phyloP scores from a whole-genome alignment of 1,139 yeast species.

The Hyphopichia khmerensis region DNA sequence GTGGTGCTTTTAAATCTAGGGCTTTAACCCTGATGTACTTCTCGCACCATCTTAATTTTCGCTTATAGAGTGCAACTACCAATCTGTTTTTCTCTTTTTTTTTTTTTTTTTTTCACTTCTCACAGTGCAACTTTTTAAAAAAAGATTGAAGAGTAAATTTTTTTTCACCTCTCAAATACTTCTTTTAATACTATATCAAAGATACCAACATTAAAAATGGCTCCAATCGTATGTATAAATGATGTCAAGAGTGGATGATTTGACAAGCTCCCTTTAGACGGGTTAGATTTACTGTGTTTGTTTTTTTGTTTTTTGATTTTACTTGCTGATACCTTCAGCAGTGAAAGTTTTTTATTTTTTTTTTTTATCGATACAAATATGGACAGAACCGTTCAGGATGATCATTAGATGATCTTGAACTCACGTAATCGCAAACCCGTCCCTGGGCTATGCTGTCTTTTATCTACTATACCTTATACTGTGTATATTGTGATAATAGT shows the following conservation, averaged over 20 bases:
- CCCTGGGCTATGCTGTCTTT: conserved; percentile 61
- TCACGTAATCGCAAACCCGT: conserved; percentile 30
- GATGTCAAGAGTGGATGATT: conserved; percentile 8
- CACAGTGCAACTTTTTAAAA: background rate
- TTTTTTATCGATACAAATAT: background rate
- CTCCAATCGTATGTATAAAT: conserved; percentile 79
- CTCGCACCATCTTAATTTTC: too few relatives aligned
- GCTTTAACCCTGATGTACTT: too few relatives aligned
- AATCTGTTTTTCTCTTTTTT: too few relatives aligned
- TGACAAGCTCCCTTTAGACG: conserved; percentile 27
- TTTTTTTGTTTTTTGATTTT: conserved; percentile 8
- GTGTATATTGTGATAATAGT: conserved; percentile 35
- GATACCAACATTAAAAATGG: conserved; percentile 50
- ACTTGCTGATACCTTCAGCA: conserved; percentile 1
- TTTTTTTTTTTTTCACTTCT: too few relatives aligned
- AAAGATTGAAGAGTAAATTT: background rate
- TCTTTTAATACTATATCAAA: conserved; percentile 9
- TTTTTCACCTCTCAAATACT: background rate
- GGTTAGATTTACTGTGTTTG: conserved; percentile 23
- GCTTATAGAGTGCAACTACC: too few relatives aligned
- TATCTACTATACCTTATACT: conserved; percentile 23
- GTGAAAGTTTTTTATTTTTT: background rate
- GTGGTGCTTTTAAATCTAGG: too few relatives aligned
- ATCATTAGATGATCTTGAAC: conserved; percentile 8
- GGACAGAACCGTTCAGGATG: background rate